Base-by-base conservation (phyloP, 2,329 filamentous ascomycete genomes). In the Penicillium corylophilum region DNA sequence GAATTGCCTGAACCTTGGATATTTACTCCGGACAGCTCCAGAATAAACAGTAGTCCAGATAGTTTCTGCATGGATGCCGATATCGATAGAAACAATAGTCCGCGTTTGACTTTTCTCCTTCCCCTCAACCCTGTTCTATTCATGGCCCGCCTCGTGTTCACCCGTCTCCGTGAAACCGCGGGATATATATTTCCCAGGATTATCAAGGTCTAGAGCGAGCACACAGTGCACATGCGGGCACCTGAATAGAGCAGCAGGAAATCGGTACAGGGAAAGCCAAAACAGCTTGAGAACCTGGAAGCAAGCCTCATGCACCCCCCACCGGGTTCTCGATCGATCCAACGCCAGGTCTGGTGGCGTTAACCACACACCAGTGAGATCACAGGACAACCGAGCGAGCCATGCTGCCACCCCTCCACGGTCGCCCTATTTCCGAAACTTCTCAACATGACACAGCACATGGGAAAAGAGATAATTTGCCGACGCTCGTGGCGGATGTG, bases 361-460 rank as follows among this genome's bases (percentile, higher is more conserved):
- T 28, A 46, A 45, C 33, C 48, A 22, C 56, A 59, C 53, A 50
- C 51, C 54, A 56, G 56, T 59, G 23, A 59, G 36, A 59, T 51
- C 48, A 43, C 48, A 46, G 54, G 23, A 45, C 46, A 59, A 38
- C 50, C 56, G 51, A 56, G 50, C 15, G n/a, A 22, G 18, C 12
- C 18, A 41, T 45, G 44, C 50, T 51, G 44, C 45, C 45, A 46
- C 28, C 33, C 44, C 35, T 28, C 26, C 44, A 36, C 31, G 12
- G 42, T 29, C 49, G 42, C 44, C 23, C 36, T 15, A 24, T 47
- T 43, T 43, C 46, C 15, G 18, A 41, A 16, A 13, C 18, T 13
- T 6, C 31, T 2, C 38, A 46, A 46, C 16, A 41, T 49, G 49
- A 53, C 41, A 52, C 42, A 20, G 45, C 51, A 59, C 51, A 57